Conservation (phyloP, 2,329 filamentous ascomycete species). For the Colletotrichum limetticola region DNA sequence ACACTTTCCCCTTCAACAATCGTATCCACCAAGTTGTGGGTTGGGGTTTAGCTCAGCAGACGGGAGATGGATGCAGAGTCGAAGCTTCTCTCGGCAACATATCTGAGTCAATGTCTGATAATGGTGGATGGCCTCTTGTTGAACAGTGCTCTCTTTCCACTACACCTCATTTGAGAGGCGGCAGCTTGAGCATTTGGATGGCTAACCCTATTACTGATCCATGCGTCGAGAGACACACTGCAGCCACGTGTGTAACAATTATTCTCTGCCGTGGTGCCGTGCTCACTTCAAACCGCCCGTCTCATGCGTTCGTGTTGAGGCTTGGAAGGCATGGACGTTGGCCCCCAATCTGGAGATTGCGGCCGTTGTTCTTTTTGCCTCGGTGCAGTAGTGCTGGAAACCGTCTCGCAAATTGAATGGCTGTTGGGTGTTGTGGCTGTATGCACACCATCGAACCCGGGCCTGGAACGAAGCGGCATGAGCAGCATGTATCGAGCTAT, state of each 20-base stretch:
- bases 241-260: slow-evolving; percentile 13
- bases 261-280: slow-evolving; percentile 3
- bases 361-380: slow-evolving; percentile 31
- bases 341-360: slow-evolving; percentile 31
- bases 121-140: slow-evolving; percentile 8
- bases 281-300: slow-evolving; percentile 3
- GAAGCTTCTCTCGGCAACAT: slow-evolving; percentile 27
- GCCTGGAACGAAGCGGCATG: slow-evolving; percentile 24
- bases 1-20: slow-evolving; percentile 1
- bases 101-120: slow-evolving; percentile 16
- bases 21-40: neutral
- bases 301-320: slow-evolving; percentile 12
- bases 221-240: slow-evolving; percentile 7
- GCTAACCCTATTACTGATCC: neutral
- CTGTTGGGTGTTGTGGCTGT: slow-evolving; percentile 16
- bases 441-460: slow-evolving; percentile 24
- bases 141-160: slow-evolving; percentile 11
- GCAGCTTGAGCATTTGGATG: slow-evolving; percentile 4
- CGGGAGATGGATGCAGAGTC: slow-evolving; percentile 14
- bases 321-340: slow-evolving; percentile 8
- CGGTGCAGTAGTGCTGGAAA: slow-evolving; percentile 26
- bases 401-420: slow-evolving; percentile 6
- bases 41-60: slow-evolving; percentile 20
- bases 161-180: neutral
- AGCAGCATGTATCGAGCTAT: slow-evolving; percentile 17